Evolutionary conservation across 768 basidiomycete species (phyloP).

Genomic region (Leccinellum luteum): DNA sequence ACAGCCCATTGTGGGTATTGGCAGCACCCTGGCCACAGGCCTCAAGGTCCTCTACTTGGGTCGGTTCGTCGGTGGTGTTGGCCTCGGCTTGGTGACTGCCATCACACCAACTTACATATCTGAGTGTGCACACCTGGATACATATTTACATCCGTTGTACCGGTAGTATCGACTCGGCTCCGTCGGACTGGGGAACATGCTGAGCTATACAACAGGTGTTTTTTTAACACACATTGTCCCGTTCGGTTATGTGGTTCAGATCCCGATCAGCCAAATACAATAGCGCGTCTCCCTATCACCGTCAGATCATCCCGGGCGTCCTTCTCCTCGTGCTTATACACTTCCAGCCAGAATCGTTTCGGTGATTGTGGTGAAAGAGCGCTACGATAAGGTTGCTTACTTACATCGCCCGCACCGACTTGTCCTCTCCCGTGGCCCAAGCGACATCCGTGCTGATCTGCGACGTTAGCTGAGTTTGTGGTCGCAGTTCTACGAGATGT

Average conservation of each 20-base stretch:
- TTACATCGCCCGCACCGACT: conserved; percentile 24
- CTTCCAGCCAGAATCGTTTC: conserved; percentile 41
- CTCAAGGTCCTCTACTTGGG: conserved; percentile 32
- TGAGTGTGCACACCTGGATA: conserved; percentile 34
- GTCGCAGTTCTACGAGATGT: conserved; percentile 32
- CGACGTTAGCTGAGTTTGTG: conserved; percentile 24
- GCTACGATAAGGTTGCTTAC: conserved; percentile 32
- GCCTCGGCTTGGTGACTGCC: conserved; percentile 39
- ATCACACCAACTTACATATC: conserved; percentile 37
- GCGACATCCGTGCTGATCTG: conserved; percentile 35
- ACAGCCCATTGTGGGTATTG: conserved; percentile 33
- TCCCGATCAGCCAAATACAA: too few relatives aligned
- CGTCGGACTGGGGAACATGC: conserved; percentile 34
- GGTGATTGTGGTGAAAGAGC: conserved; percentile 38
- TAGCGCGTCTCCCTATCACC: background rate
- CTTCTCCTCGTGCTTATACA: conserved; percentile 36
- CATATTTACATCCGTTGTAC: conserved; percentile 31
- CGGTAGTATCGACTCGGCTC: conserved; percentile 29
- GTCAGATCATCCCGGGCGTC: conserved; percentile 37
- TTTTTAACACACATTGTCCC: background rate
- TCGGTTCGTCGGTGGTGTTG: conserved; percentile 49
- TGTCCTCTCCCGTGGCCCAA: conserved; percentile 27
- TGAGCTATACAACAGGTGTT: conserved; percentile 28
- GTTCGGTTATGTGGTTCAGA: too few relatives aligned
- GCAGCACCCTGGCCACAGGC: conserved; percentile 21